Conservation (phyloP, 208 protist genomes). For the Trypanosoma lewisi region DNA sequence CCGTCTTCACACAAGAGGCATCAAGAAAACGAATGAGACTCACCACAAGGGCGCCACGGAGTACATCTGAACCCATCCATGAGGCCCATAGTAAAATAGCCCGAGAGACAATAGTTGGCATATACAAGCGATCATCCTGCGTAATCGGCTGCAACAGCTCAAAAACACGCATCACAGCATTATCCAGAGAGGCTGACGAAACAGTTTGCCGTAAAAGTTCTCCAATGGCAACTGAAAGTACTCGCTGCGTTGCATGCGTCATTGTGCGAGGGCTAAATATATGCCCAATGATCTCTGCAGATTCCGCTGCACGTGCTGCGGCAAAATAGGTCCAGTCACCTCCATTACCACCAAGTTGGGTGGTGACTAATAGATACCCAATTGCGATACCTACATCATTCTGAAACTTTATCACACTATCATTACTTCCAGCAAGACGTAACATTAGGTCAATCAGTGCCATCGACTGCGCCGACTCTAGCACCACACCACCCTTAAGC, state of each 20-base stretch:
- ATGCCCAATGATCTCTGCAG: conserved; percentile 39
- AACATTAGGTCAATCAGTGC: no score
- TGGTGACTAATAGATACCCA: conserved; percentile 43
- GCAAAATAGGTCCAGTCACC: conserved; percentile 50
- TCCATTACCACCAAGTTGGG: conserved; percentile 24
- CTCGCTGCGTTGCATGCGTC: conserved; percentile 33
- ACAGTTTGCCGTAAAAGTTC: conserved; percentile 37
- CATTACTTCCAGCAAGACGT: conserved; percentile 23
- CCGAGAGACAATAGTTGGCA: conserved; percentile 54
- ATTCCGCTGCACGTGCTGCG: conserved; percentile 33
- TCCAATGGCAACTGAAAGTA: conserved; percentile 46
- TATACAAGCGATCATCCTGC: conserved; percentile 44
- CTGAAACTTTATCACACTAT: no score
- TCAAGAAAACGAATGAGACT: conserved; percentile 49
- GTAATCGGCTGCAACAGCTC: conserved; percentile 47
- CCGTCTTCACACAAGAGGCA: conserved; percentile 32
- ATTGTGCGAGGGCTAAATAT: conserved; percentile 44
- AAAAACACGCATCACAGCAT: conserved; percentile 58
- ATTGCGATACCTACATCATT: conserved; percentile 39
- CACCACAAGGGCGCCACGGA: conserved; percentile 44
- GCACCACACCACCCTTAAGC: conserved; percentile 21
- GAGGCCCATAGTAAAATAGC: conserved; percentile 48
- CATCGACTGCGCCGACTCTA: conserved; percentile 6
- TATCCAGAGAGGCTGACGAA: conserved; percentile 32
- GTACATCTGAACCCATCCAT: conserved; percentile 45